Evolutionary conservation across 2,329 filamentous ascomycete genomes (phyloP), one percentile per base, ranked within the genome.

Genomic region (Phaeosphaeria sp.): DNA sequence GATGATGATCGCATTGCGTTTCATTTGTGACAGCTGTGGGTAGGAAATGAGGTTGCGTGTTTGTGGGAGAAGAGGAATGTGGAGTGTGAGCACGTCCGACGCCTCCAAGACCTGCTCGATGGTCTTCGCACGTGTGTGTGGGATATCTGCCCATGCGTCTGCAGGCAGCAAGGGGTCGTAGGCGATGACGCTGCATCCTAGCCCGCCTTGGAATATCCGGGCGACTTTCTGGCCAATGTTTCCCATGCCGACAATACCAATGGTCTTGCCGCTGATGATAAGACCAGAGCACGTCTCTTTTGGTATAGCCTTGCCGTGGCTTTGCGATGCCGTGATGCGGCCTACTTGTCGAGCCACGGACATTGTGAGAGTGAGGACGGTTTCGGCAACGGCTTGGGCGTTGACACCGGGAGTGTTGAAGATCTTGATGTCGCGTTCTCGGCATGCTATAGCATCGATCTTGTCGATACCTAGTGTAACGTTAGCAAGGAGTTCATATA

Each of bases 371-470:
- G 77, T 64, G 5, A 81, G 56, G 0, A 76, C 75, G 6, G 76
- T 65, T 54, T 81, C 79, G 0, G 80, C 80, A 0, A 82, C 80
- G 1, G 79, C 74, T 1, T 76, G 74, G 0, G 77, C 75, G 57
- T 80, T 83, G 0, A 81, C 77, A 1, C 80, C 81, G 0, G 81
- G 81, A 0, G 81, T 83, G 56, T 83, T 83, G 60, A 79, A 74
- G 25, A 83, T 77, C n/a, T 74, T 74, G 60, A 83, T 79, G 0
- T 73, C 77, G 0, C 76, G 71, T 2, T 69, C 65, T 3, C 67
- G 60, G 51, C 79, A 81, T 2, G 81, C 80, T 0, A 65, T 65
- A 13, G 67, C 64, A 52, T 83, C 80, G 24, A 69, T 64, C 52
- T 79, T 82, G 55, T 83, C 80, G 39, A 82, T 77, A 0, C 81